Conservation (phyloP, 192 early-diverging fungal genomes). For the Coemansia umbellata region DNA sequence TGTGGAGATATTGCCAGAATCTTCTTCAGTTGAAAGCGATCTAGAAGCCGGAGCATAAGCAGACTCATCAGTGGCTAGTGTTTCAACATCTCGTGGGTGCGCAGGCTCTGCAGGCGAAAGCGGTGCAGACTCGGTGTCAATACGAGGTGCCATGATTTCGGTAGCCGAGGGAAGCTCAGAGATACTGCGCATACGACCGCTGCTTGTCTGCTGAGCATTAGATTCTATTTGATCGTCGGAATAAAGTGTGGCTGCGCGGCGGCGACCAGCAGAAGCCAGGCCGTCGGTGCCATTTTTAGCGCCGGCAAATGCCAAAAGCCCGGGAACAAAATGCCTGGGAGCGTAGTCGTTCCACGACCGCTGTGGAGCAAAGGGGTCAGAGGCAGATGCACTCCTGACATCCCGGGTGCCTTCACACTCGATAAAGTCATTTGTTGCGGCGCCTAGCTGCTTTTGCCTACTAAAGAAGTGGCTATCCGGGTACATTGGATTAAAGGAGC, state of each 20-base stretch:
- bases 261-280: constrained; percentile 9
- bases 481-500: constrained; percentile 32
- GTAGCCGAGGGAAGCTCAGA: constrained; percentile 15
- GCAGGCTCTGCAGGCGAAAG: neutral
- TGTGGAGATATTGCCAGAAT: neutral
- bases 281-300: neutral
- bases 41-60: too few relatives aligned
- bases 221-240: neutral
- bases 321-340: constrained; percentile 37
- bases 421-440: neutral
- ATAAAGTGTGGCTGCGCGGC: constrained; percentile 10
- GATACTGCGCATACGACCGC: constrained; percentile 17
- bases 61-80: too few relatives aligned
- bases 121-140: neutral
- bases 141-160: neutral
- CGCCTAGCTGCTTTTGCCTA: neutral
- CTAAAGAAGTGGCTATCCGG: constrained; percentile 28
- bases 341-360: constrained; percentile 15
- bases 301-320: constrained; percentile 29
- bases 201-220: neutral
- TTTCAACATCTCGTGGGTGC: neutral
- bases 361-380: constrained; percentile 8
- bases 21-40: too few relatives aligned
- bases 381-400: neutral
- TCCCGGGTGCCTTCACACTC: neutral